Conservation (phyloP, 2,329 filamentous ascomycete genomes). For the Didymella keratinophila region DNA sequence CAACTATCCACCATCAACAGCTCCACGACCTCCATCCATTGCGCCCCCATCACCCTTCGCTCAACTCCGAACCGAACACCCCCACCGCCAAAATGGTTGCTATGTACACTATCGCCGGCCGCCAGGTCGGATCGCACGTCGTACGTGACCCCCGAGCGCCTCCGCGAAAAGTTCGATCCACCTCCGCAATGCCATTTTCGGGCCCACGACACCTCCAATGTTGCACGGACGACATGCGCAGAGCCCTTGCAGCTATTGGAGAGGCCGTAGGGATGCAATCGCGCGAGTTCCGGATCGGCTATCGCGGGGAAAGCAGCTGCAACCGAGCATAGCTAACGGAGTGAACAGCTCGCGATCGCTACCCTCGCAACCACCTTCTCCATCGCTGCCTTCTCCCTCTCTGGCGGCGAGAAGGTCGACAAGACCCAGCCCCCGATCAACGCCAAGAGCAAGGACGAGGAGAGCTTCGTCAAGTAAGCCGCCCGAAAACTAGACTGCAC, state of each 20-base stretch:
- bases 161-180: constrained; percentile 27
- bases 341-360: constrained; percentile 65
- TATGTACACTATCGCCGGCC: constrained; percentile 60
- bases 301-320: background rate
- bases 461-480: constrained; percentile 70
- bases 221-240: background rate
- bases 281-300: background rate
- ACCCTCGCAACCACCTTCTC: constrained; percentile 51
- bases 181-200: background rate
- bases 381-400: constrained; percentile 47
- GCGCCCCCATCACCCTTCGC: constrained; percentile 33
- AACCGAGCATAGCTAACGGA: background rate
- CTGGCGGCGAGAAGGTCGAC: constrained; percentile 55
- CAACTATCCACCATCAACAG: constrained; percentile 32
- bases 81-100: constrained; percentile 57
- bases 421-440: constrained; percentile 63
- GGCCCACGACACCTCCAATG: background rate
- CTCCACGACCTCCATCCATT: constrained; percentile 41
- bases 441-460: constrained; percentile 71
- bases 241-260: background rate
- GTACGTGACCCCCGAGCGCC: constrained; percentile 50
- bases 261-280: background rate
- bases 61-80: constrained; percentile 24
- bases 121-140: constrained; percentile 63
- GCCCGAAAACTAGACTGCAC: constrained; percentile 29